A percentile compares a stretch with the other conserved stretches of the same genome.
phyloP scores from a whole-genome alignment of 305 asterid species.

The Withania somnifera region DNA sequence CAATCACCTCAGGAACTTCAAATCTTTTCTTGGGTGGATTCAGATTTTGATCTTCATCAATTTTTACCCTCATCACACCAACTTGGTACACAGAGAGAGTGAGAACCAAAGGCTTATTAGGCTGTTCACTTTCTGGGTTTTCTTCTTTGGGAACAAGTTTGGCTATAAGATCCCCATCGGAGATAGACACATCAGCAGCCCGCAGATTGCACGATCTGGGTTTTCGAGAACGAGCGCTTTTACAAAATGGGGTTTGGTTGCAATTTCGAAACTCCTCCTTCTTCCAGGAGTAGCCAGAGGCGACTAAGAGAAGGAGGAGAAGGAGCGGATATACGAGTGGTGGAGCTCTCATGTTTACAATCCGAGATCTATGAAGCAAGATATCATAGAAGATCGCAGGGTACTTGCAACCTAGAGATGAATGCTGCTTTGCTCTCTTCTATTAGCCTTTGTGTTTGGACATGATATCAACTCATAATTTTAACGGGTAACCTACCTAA shows the following conservation, averaged over 20 bases:
- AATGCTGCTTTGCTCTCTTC: background rate
- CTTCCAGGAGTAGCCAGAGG: conserved; percentile 60
- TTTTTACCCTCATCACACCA: conserved; percentile 76
- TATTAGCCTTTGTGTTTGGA: too few relatives aligned
- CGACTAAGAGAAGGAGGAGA: conserved; percentile 25
- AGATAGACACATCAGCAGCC: conserved; percentile 53
- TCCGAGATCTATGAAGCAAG: background rate
- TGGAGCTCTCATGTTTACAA: background rate
- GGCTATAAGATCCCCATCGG: conserved; percentile 76
- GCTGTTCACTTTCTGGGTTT: conserved; percentile 10
- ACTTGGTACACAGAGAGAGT: conserved; percentile 73
- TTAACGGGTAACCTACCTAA: too few relatives aligned
- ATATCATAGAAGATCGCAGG: conserved; percentile 1
- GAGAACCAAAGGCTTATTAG: conserved; percentile 41
- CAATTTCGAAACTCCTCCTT: conserved; percentile 89
- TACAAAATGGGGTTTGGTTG: conserved; percentile 91
- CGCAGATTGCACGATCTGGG: conserved; percentile 48
- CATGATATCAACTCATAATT: too few relatives aligned
- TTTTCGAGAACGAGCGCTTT: conserved; percentile 71
- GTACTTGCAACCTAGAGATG: background rate
- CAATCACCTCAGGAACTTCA: conserved; percentile 88
- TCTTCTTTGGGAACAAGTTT: conserved; percentile 42
- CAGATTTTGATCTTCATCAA: conserved; percentile 65
- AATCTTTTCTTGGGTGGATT: conserved; percentile 73
- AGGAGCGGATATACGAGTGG: background rate